These are phyloP conservation scores for Pseudogymnoascus destructans DNA, from an alignment of 2,329 filamentous ascomycete genomes.

Conservation along the genomic window DNA sequence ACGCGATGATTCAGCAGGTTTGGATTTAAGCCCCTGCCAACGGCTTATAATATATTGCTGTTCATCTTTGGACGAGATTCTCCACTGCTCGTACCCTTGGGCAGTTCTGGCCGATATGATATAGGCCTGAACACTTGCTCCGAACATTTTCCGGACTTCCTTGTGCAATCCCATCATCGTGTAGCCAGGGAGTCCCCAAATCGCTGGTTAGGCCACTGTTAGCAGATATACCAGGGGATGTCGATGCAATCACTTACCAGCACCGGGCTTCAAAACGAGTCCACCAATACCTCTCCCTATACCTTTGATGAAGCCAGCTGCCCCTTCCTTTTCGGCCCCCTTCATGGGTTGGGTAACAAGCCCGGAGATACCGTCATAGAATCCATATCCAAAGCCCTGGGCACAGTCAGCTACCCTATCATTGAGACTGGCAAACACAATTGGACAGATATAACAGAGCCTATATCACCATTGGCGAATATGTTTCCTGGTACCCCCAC, in stretches of 20 bases:
- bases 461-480: neutral
- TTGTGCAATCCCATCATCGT: slow-evolving; percentile 72
- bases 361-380: slow-evolving; percentile 73
- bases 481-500: neutral
- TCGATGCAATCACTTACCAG: slow-evolving; percentile 37
- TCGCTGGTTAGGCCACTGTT: slow-evolving; percentile 27
- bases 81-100: slow-evolving; percentile 59
- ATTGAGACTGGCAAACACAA: neutral
- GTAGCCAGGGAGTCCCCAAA: slow-evolving; percentile 66
- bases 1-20: slow-evolving; percentile 47
- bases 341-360: slow-evolving; percentile 64
- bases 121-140: slow-evolving; percentile 62
- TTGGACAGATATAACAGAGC: neutral
- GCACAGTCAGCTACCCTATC: neutral
- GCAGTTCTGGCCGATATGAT: slow-evolving; percentile 64
- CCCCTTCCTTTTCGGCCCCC: slow-evolving; percentile 53
- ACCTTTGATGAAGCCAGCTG: slow-evolving; percentile 59
- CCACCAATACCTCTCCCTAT: slow-evolving; percentile 59
- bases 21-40: slow-evolving; percentile 47
- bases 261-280: slow-evolving; percentile 40
- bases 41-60: slow-evolving; percentile 47
- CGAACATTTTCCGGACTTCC: slow-evolving; percentile 58
- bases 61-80: slow-evolving; percentile 42
- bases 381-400: slow-evolving; percentile 35
- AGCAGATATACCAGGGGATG: slow-evolving; percentile 5